Conservation (phyloP, 225 moss, liverwort and hornwort species). For the Sphagnum tenellum region DNA sequence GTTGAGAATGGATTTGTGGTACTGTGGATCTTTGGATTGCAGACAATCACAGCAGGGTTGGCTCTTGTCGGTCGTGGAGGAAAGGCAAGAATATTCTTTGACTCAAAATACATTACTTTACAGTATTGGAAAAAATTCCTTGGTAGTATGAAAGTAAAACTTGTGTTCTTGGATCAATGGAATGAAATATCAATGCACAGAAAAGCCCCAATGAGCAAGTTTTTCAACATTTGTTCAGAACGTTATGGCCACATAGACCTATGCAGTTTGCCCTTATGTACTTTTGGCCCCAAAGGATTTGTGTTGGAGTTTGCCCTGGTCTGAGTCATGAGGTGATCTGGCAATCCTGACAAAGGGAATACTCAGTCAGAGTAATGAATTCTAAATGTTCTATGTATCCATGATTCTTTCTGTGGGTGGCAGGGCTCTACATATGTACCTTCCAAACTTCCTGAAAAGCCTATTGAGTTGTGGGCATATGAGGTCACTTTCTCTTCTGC, state of each 20-base stretch:
- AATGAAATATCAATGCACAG: too few species aligned
- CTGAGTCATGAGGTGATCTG: too few species aligned
- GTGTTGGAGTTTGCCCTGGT: too few species aligned
- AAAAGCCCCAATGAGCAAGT: too few species aligned
- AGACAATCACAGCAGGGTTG: conserved; percentile 82
- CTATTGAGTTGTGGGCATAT: conserved; percentile 87
- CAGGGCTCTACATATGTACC: conserved; percentile 82
- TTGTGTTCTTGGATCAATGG: too few species aligned
- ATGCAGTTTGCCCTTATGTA: not conserved
- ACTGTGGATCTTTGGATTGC: conserved; percentile 3
- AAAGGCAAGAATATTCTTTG: conserved; percentile 37
- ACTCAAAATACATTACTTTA: too few species aligned
- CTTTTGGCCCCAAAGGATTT: too few species aligned
- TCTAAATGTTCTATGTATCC: too few species aligned
- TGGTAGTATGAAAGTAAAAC: too few species aligned
- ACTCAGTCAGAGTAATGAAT: too few species aligned
- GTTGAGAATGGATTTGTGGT: not conserved
- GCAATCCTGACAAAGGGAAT: too few species aligned
- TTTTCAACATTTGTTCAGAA: not conserved
- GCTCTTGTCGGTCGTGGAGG: conserved; percentile 78
- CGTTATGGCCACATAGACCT: not conserved
- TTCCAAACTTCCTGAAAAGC: conserved; percentile 62
- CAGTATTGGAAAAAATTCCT: too few species aligned
- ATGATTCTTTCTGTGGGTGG: not conserved
- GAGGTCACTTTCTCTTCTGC: conserved; percentile 41